Evolutionary conservation across 768 basidiomycete species (phyloP).

Genomic region (Naganishia antarctica): DNA sequence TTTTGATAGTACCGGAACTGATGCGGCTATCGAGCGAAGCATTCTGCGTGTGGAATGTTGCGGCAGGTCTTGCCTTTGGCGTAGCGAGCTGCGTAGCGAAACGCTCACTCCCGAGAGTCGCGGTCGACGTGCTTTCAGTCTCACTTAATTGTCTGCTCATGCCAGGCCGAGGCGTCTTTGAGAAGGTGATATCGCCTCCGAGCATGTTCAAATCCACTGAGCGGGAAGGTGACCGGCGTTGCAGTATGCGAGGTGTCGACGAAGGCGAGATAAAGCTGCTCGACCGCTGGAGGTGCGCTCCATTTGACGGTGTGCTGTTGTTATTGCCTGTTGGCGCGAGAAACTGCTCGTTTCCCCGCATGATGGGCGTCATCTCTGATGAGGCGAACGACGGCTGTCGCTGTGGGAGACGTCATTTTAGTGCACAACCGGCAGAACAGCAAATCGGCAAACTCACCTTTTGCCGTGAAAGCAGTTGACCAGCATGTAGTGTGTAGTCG

Average conservation of each 20-base stretch:
- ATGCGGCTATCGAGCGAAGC: background rate
- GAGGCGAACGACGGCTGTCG: background rate
- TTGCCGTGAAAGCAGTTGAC: constrained; percentile 21
- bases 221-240: constrained; percentile 41
- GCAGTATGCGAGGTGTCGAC: constrained; percentile 33
- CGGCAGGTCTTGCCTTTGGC: constrained; percentile 9
- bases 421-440: background rate
- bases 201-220: constrained; percentile 46
- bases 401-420: background rate
- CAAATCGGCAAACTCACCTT: background rate
- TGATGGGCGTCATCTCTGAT: background rate
- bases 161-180: constrained; percentile 18
- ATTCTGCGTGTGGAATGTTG: constrained; percentile 3
- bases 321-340: background rate
- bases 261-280: constrained; percentile 41
- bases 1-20: background rate
- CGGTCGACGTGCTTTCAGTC: background rate
- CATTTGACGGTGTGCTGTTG: background rate
- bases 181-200: constrained; percentile 33
- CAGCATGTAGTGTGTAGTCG: constrained; percentile 59
- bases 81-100: constrained; percentile 3
- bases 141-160: background rate
- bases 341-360: background rate
- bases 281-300: constrained; percentile 31
- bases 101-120: background rate